Conservation (phyloP, 495 filamentous ascomycete species). For the Pyronema omphalodes region DNA sequence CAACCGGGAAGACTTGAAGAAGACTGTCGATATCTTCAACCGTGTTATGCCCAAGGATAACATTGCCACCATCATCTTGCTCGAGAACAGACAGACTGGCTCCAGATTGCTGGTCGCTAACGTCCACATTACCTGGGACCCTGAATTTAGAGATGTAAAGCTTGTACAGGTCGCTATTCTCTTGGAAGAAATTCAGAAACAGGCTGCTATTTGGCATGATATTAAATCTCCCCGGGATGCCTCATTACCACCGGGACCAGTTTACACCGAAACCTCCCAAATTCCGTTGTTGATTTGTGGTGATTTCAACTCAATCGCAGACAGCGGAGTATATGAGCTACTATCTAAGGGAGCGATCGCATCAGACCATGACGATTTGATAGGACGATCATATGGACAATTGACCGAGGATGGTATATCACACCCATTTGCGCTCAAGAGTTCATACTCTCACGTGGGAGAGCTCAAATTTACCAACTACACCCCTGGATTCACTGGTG, state of each 20-base stretch:
- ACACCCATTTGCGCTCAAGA: conserved; percentile 86
- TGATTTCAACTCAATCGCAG: conserved; percentile 80
- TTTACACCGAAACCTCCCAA: conserved; percentile 62
- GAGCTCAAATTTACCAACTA: conserved; percentile 92
- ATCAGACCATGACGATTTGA: conserved; percentile 58
- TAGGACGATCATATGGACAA: conserved; percentile 59
- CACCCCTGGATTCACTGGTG: conserved; percentile 71
- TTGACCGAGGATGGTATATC: conserved; percentile 80
- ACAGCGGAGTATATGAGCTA: conserved; percentile 76
- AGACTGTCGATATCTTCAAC: conserved; percentile 90
- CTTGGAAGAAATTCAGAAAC: conserved; percentile 69
- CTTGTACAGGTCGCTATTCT: conserved; percentile 84
- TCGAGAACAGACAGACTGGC: conserved; percentile 78
- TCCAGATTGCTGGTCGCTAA: conserved; percentile 81
- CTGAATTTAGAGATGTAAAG: conserved; percentile 77
- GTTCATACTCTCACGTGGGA: conserved; percentile 53
- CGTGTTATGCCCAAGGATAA: conserved; percentile 95
- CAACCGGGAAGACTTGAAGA: conserved; percentile 84
- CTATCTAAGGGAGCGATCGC: conserved; percentile 54
- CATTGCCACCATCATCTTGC: conserved; percentile 73
- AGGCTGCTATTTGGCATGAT: conserved; percentile 57
- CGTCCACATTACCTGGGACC: conserved; percentile 88
- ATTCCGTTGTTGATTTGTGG: conserved; percentile 85
- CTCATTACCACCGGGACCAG: conserved; percentile 37
- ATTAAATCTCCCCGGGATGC: conserved; percentile 38